Evolutionary conservation across 2,329 filamentous ascomycete species (phyloP), one percentile per base, ranked within the genome.

Genomic region (Sclerotinia minor): DNA sequence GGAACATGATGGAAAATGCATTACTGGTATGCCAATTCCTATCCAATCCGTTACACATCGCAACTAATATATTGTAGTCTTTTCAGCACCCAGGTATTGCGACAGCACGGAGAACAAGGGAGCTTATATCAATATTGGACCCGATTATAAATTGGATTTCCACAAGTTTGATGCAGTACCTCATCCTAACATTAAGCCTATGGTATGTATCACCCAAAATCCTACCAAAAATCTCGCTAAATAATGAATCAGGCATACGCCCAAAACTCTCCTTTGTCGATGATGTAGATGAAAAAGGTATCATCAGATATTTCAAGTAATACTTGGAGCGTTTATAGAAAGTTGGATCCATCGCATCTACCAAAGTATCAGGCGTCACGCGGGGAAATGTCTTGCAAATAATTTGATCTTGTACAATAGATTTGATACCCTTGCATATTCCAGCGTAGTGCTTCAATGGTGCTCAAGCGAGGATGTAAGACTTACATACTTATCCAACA

Each of bases 81-180:
- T 99, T 83, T 98, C 94, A 52, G 95, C 95, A 35, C 95, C 95
- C 50, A 96, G 89, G 79, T 99, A 99, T 79, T 99, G 95, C 80
- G 95, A 99, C 78, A 92, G 92, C 75, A 98, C 95, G 0, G 94
- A 97, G 82, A 99, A 99, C 81, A 95, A 94, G 82, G 95, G 95
- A 72, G 95, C 95, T 24, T 99, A 96, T 80, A 99, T 99, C 85
- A 98, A 99, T 80, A 90, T 99, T 72, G 91, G 92, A 44, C 86
- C 92, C 21, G 92, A 97, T 71, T 92, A 96, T 78, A 96, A 97
- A 83, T 89, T 98, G 75, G 83, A 92, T 49, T 99, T 92, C 81
- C 87, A 95, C 78, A 90, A 97, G 78, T 99, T 99, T 74, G 94
- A 98, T 75, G 95, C 95, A 9, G 95, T 99, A 65, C 94, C 94